Conservation (phyloP, 805 yeast species). For the Ogataea henricii region DNA sequence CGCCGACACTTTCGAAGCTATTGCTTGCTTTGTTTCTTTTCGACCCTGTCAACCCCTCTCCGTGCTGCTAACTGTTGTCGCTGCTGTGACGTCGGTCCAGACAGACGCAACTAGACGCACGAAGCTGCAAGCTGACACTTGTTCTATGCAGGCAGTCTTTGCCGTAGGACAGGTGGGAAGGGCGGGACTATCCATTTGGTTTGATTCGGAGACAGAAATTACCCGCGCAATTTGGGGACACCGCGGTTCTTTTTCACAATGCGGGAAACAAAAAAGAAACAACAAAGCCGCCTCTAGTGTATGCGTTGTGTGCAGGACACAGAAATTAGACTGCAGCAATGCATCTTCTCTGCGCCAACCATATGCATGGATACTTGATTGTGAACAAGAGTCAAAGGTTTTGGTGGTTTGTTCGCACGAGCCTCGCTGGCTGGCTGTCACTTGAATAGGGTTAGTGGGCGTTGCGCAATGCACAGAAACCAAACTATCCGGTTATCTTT, state of each 20-base stretch:
- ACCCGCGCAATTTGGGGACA: background rate
- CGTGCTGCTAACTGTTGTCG: background rate
- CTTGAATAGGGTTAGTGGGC: background rate
- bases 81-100: background rate
- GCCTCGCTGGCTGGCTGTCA: background rate
- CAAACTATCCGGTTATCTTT: conserved; percentile 3
- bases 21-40: conserved; percentile 5
- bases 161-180: background rate
- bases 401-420: background rate
- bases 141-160: conserved; percentile 1
- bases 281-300: background rate
- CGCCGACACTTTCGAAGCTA: background rate
- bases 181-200: background rate
- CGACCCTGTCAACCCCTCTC: background rate
- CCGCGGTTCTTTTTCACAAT: background rate
- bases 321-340: conserved; percentile 4
- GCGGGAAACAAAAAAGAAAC: conserved; percentile 1
- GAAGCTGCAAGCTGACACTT: background rate
- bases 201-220: background rate
- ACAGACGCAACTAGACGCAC: background rate
- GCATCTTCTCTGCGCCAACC: conserved; percentile 3
- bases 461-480: conserved; percentile 3
- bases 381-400: background rate
- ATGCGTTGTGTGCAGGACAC: conserved; percentile 2
- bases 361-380: conserved; percentile 6